Conservation (phyloP, 805 yeast genomes). For the Saccharomycopsis sp. region DNA sequence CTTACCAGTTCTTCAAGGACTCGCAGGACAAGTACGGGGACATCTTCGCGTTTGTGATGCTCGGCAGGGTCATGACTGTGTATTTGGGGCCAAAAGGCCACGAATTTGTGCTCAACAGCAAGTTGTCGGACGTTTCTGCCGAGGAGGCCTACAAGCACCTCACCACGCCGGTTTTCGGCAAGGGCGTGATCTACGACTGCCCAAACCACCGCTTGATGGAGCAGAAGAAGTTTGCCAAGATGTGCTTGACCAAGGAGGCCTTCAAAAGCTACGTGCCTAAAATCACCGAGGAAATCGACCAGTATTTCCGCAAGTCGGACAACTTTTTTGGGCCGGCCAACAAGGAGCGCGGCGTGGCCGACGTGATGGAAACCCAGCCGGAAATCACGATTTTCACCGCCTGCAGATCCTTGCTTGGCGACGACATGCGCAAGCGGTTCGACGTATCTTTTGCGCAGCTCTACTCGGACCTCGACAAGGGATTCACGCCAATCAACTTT, state of each 20-base stretch:
- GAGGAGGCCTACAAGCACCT: constrained; percentile 93
- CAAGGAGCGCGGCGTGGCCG: constrained; percentile 41
- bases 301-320: constrained; percentile 52
- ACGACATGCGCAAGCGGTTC: constrained; percentile 79
- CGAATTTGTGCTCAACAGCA: constrained; percentile 90
- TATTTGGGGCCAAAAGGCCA: constrained; percentile 97
- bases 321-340: constrained; percentile 37
- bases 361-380: constrained; percentile 81
- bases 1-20: constrained; percentile 78
- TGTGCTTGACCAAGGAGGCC: constrained; percentile 78
- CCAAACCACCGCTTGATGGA: constrained; percentile 93
- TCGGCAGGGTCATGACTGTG: constrained; percentile 93
- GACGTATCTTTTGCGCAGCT: constrained; percentile 77
- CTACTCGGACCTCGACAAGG: constrained; percentile 90
- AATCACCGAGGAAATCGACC: constrained; percentile 68
- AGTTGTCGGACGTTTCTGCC: constrained; percentile 83
- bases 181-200: constrained; percentile 96
- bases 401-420: constrained; percentile 83
- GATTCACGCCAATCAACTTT: constrained; percentile 92
- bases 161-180: constrained; percentile 99
- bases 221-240: constrained; percentile 94
- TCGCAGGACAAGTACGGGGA: constrained; percentile 86
- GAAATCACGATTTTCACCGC: constrained; percentile 97
- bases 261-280: constrained; percentile 83
- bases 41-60: constrained; percentile 79